Percentiles rank a stretch among this genome's conserved stretches.
Evolutionary conservation across 306 rosid species (phyloP).

Genomic region (Cicer pinnatifidum): DNA sequence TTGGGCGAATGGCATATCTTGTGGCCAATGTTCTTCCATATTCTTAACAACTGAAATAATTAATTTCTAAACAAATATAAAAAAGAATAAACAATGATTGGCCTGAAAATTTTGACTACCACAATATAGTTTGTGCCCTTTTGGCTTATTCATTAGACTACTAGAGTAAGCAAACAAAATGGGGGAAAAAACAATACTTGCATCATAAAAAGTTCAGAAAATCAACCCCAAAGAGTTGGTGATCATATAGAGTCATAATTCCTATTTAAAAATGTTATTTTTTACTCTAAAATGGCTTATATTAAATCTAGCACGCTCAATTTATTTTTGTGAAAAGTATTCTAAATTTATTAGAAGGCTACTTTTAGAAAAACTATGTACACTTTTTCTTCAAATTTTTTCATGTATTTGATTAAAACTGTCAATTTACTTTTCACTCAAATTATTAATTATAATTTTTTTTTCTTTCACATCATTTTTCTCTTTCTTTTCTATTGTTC

Average conservation of each 20-base stretch:
- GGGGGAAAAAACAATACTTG: background rate
- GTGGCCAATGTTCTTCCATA: slow-evolving; percentile 41
- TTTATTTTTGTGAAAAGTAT: too few species aligned
- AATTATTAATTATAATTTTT: too few species aligned
- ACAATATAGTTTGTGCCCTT: slow-evolving; percentile 31
- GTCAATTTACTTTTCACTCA: too few species aligned
- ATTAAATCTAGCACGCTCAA: too few species aligned
- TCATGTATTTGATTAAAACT: too few species aligned
- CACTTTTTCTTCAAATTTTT: too few species aligned
- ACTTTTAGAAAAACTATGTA: too few species aligned
- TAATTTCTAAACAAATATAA: background rate
- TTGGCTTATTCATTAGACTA: slow-evolving; percentile 30
- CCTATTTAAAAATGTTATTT: background rate
- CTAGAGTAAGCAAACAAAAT: slow-evolving; percentile 6
- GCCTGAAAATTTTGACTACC: slow-evolving; percentile 27
- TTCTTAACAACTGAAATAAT: background rate
- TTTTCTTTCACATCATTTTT: too few species aligned
- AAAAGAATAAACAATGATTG: slow-evolving; percentile 25
- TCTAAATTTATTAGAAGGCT: too few species aligned
- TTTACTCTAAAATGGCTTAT: too few species aligned
- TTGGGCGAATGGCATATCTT: slow-evolving; percentile 22
- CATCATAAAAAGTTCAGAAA: background rate
- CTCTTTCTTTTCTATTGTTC: too few species aligned
- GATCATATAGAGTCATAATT: background rate
- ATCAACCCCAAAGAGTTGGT: slow-evolving; percentile 13